A percentile compares a stretch with the other conserved stretches of the same genome.
Conservation (phyloP, 352 stramenopile species). For the Phytophthora hibernalis region DNA sequence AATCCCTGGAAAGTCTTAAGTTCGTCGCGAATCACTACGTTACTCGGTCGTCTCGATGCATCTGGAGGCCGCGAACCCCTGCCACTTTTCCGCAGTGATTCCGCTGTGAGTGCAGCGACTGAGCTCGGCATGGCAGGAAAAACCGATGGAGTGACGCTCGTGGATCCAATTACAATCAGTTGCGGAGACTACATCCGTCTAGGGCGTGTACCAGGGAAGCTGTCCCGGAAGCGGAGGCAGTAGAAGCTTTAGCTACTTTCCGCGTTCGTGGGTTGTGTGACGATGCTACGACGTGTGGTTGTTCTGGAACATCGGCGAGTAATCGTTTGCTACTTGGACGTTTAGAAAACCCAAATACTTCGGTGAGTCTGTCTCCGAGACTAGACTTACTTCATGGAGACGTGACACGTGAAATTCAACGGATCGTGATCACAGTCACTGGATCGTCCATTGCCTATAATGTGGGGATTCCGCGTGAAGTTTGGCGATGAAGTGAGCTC, state of each 20-base stretch:
- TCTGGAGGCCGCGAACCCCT: constrained; percentile 50
- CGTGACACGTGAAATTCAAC: constrained; percentile 74
- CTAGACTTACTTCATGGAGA: constrained; percentile 43
- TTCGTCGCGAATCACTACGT: constrained; percentile 24
- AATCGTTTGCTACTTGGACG: constrained; percentile 54
- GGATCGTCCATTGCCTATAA: constrained; percentile 51
- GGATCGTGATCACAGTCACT: constrained; percentile 53
- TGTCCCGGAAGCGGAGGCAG: constrained; percentile 11
- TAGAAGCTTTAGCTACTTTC: constrained; percentile 48
- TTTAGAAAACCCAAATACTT: constrained; percentile 41
- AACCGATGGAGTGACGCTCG: constrained; percentile 44
- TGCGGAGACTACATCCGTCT: constrained; percentile 80
- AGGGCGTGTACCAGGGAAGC: constrained; percentile 44
- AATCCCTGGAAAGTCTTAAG: constrained; percentile 64
- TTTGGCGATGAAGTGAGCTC: constrained; percentile 92
- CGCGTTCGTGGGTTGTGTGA: constrained; percentile 72
- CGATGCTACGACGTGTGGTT: constrained; percentile 49
- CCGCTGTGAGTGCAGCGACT: constrained; percentile 48
- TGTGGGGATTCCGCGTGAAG: constrained; percentile 86
- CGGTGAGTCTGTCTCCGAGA: constrained; percentile 55
- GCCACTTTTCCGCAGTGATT: constrained; percentile 66
- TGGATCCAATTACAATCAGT: constrained; percentile 43
- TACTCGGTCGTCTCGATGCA: constrained; percentile 41
- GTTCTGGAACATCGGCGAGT: constrained; percentile 28
- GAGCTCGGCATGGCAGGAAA: constrained; percentile 44